Percentiles rank a stretch among this genome's conserved stretches.
Evolutionary conservation across 1,284 basidiomycete species (phyloP).

Genomic region (Ustilago crameri): DNA sequence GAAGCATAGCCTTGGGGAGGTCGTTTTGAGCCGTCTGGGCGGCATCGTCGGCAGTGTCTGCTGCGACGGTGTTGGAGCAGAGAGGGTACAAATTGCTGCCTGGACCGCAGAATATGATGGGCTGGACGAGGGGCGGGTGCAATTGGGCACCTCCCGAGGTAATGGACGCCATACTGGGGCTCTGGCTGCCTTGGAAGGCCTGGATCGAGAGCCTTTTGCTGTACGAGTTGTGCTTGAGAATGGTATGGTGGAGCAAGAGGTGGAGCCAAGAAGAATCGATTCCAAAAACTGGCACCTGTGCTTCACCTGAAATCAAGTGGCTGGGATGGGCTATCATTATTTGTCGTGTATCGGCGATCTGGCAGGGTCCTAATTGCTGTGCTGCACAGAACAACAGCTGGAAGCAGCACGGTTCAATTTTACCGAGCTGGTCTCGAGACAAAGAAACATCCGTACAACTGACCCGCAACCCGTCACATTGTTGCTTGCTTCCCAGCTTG

Average conservation of each 20-base stretch:
- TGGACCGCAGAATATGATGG: conserved; percentile 65
- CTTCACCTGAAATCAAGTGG: conserved; percentile 14
- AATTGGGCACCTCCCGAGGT: conserved; percentile 11
- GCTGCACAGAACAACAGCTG: conserved; percentile 1
- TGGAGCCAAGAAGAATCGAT: neutral
- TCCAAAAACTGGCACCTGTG: neutral
- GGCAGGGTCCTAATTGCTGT: conserved; percentile 12
- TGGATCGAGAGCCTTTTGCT: neutral
- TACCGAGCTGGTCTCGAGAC: neutral
- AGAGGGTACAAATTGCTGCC: conserved; percentile 64
- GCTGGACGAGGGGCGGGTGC: conserved; percentile 55
- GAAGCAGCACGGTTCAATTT: conserved; percentile 16
- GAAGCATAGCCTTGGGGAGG: conserved; percentile 65
- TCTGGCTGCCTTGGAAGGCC: neutral
- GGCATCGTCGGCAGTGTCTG: conserved; percentile 16
- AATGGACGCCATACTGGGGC: conserved; percentile 19
- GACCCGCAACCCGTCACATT: neutral
- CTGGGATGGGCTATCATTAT: neutral
- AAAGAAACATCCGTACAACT: neutral
- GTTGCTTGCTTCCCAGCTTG: neutral
- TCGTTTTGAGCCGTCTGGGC: conserved; percentile 16
- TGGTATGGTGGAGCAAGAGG: conserved; percentile 2
- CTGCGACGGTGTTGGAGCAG: conserved; percentile 41
- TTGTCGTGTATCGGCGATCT: conserved; percentile 2
- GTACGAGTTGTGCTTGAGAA: neutral